phyloP scores from a whole-genome alignment of 2,329 filamentous ascomycete genomes.

The Phialocephala sp. region DNA sequence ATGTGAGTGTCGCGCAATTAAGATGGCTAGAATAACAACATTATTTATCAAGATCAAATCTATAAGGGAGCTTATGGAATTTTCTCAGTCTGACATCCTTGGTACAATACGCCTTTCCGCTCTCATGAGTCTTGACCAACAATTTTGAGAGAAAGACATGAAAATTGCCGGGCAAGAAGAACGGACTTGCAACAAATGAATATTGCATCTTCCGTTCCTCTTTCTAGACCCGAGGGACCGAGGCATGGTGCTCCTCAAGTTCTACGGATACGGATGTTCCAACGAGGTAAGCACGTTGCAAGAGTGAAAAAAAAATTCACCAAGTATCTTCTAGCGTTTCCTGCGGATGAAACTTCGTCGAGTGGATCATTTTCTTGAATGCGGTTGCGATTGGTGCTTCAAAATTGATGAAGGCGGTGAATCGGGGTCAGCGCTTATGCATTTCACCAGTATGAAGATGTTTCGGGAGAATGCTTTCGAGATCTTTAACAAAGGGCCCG shows the following conservation, averaged over 20 bases:
- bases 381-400: constrained; percentile 6
- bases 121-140: too few species aligned
- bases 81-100: too few species aligned
- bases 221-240: too few species aligned
- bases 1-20: not conserved
- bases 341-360: too few species aligned
- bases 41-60: not conserved
- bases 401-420: not conserved
- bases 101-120: too few species aligned
- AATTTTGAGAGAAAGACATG: too few species aligned
- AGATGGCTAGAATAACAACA: not conserved
- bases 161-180: too few species aligned
- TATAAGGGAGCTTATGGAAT: too few species aligned
- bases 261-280: not conserved
- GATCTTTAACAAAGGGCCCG: not conserved
- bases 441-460: not conserved
- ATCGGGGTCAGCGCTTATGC: not conserved
- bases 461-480: not conserved
- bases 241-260: too few species aligned
- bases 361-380: not conserved
- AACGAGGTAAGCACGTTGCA: not conserved
- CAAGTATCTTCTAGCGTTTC: not conserved
- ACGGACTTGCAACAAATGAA: too few species aligned
- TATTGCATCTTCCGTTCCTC: too few species aligned
- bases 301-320: not conserved